phyloP scores from a whole-genome alignment of 2,329 filamentous ascomycete genomes.

The Colletotrichum sp. region DNA sequence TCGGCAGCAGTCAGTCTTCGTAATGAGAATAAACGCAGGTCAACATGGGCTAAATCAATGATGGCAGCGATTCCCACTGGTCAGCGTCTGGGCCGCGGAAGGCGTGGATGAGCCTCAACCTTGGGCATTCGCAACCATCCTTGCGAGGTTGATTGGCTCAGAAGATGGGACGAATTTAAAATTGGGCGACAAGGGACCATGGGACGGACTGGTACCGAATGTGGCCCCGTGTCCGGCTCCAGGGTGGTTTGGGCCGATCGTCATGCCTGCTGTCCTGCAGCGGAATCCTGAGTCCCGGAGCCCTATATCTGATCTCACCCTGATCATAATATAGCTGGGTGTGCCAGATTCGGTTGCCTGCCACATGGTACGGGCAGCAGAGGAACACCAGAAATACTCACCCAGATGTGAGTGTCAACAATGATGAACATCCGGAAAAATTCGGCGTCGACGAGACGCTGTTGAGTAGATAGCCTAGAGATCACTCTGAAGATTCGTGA shows the following conservation, averaged over 20 bases:
- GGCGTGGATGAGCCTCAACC: constrained; percentile 4
- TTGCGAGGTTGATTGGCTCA: constrained; percentile 11
- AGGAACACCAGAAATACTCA: background rate
- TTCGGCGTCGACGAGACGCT: background rate
- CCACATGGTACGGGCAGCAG: background rate
- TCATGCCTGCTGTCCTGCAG: constrained; percentile 22
- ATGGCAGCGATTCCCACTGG: background rate
- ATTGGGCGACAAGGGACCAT: constrained; percentile 7
- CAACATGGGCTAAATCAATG: background rate
- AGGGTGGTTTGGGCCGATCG: constrained; percentile 18
- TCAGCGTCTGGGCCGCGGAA: background rate
- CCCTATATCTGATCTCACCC: constrained; percentile 21
- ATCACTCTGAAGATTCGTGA: background rate
- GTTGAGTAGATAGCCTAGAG: background rate
- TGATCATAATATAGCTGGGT: constrained; percentile 8
- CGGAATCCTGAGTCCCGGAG: constrained; percentile 15
- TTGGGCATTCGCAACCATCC: background rate
- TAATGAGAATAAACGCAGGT: background rate
- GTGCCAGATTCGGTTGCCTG: background rate
- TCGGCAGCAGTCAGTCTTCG: background rate
- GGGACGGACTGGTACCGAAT: constrained; percentile 12
- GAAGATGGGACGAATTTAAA: constrained; percentile 21
- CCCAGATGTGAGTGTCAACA: background rate
- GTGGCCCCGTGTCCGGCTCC: constrained; percentile 4
- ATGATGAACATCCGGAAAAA: background rate